These are phyloP conservation scores for Odontarrhena argentea DNA, from an alignment of 345 rosid genomes.

Conservation along the genomic window DNA sequence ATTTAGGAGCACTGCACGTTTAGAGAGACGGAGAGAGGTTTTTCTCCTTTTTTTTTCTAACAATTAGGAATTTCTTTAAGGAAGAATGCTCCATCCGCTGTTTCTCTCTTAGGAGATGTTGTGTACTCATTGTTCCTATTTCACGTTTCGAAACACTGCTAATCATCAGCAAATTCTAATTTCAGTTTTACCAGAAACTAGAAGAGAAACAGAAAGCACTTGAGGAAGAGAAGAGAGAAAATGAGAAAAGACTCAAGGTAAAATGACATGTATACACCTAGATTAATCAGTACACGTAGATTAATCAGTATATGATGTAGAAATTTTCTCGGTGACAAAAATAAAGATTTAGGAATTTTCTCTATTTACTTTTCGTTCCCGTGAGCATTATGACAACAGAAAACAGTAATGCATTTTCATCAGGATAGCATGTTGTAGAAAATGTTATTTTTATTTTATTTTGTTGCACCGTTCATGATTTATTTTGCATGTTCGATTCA, in stretches of 20 bases:
- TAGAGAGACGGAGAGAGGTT: constrained; percentile 92
- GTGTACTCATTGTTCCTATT: constrained; percentile 12
- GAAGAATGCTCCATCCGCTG: not conserved
- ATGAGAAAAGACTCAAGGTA: constrained; percentile 82
- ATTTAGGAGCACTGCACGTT: constrained; percentile 66
- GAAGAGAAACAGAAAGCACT: constrained; percentile 87
- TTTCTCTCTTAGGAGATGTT: constrained; percentile 17
- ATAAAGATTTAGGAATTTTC: not conserved
- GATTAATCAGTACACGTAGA: not conserved
- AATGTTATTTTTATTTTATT: no score
- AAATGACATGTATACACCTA: constrained; percentile 1
- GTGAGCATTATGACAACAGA: not conserved
- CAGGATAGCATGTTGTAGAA: not conserved
- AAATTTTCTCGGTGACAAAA: not conserved
- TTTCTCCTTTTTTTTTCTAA: not conserved
- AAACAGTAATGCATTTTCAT: not conserved
- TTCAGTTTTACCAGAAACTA: constrained; percentile 76
- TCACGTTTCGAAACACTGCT: constrained; percentile 18
- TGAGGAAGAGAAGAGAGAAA: constrained; percentile 72
- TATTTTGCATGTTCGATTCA: constrained; percentile 14
- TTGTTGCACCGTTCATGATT: constrained; percentile 3
- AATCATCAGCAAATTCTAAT: constrained; percentile 24
- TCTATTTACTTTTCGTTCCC: not conserved
- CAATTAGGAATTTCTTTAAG: not conserved
- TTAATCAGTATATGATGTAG: not conserved